These are phyloP conservation scores for Prunus salicina DNA, from an alignment of 306 rosid species.

Conservation along the genomic window DNA sequence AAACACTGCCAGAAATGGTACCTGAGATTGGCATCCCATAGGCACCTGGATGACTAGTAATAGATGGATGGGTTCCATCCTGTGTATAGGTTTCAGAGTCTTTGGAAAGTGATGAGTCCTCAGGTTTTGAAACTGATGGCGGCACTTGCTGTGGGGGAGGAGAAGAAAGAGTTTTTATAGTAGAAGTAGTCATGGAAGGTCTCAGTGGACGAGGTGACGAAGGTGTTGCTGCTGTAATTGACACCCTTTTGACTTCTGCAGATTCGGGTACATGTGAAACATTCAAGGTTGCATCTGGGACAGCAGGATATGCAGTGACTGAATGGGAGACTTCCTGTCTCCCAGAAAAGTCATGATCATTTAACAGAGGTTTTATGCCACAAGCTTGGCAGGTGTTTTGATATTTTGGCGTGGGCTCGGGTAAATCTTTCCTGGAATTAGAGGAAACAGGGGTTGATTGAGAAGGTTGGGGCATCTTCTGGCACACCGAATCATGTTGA, in stretches of 20 bases:
- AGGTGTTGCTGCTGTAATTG: conserved; percentile 49
- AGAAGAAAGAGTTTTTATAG: conserved; percentile 31
- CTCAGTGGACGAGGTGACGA: conserved; percentile 26
- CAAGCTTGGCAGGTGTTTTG: too few species aligned
- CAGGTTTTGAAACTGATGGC: conserved; percentile 27
- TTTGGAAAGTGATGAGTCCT: conserved; percentile 19
- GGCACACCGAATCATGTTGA: conserved; percentile 15
- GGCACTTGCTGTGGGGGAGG: conserved; percentile 27
- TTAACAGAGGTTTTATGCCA: background rate
- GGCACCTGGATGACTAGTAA: conserved; percentile 18
- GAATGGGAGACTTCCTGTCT: conserved; percentile 9
- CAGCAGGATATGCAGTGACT: conserved; percentile 9
- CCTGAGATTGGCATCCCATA: conserved; percentile 33
- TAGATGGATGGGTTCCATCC: conserved; percentile 38
- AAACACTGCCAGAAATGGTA: conserved; percentile 19
- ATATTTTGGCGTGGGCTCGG: too few species aligned
- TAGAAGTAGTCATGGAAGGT: conserved; percentile 17
- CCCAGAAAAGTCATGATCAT: conserved; percentile 10
- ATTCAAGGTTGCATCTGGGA: conserved; percentile 16
- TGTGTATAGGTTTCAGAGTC: conserved; percentile 27
- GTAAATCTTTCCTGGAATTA: conserved; percentile 19
- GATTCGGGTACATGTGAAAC: conserved; percentile 22
- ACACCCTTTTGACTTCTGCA: conserved; percentile 28
- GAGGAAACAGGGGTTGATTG: conserved; percentile 19
- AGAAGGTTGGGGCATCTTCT: conserved; percentile 28